A percentile compares a stretch with the other conserved stretches of the same genome.
Conservation (phyloP, 139 green algal genomes). For the Micractinium sp. region DNA sequence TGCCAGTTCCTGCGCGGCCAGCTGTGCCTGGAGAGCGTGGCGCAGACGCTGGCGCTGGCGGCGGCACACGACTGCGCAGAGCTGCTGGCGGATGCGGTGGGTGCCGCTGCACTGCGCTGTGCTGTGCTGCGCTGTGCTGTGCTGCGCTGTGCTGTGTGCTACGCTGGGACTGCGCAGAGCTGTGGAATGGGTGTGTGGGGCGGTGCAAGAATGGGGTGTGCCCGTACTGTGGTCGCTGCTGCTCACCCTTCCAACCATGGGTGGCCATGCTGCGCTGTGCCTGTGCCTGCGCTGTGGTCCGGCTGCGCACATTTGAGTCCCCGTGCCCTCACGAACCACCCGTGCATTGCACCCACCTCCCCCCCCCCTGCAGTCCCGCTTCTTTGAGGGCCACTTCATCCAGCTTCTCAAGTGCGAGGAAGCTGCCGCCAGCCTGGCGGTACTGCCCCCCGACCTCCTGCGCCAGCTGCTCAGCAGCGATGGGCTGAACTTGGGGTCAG, state of each 20-base stretch:
- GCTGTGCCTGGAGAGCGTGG: constrained; percentile 30
- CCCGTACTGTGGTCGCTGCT: no score
- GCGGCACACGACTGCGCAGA: constrained; percentile 32
- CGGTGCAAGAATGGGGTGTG: no score
- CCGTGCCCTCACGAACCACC: background rate
- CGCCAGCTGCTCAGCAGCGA: constrained; percentile 30
- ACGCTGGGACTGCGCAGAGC: no score
- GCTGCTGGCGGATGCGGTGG: constrained; percentile 22
- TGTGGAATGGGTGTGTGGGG: no score
- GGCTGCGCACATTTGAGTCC: no score
- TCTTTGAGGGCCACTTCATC: constrained; percentile 34
- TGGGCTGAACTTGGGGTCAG: background rate
- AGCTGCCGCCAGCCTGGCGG: constrained; percentile 19
- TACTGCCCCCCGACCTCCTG: constrained; percentile 32
- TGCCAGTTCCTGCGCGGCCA: constrained; percentile 27
- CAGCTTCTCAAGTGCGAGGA: constrained; percentile 26
- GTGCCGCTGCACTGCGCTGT: background rate
- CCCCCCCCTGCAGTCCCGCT: constrained; percentile 15
- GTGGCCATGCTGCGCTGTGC: no score
- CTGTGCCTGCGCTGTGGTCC: no score
- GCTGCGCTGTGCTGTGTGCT: no score
- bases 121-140: background rate
- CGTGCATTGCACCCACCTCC: background rate
- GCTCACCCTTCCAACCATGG: no score
- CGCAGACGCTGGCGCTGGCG: constrained; percentile 36